phyloP scores from a whole-genome alignment of 768 basidiomycete species.

The Dendrothele bispora region DNA sequence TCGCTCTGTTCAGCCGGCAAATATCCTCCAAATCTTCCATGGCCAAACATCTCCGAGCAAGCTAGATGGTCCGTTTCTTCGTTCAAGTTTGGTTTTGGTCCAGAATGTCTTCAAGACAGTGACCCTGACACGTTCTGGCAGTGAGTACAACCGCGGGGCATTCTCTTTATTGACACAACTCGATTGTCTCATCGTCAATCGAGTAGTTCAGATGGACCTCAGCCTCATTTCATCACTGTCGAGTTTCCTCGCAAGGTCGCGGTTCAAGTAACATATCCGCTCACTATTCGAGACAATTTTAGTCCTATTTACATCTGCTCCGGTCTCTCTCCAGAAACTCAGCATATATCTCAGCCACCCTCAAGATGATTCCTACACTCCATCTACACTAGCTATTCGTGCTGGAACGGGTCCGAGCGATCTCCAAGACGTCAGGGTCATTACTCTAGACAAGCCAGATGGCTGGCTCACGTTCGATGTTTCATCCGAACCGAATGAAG shows the following conservation, averaged over 20 bases:
- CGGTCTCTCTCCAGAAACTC: conserved; percentile 78
- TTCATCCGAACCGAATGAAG: conserved; percentile 76
- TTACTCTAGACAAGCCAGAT: conserved; percentile 87
- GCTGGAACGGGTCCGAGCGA: conserved; percentile 92
- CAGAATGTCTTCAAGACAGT: conserved; percentile 86
- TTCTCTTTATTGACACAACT: neutral
- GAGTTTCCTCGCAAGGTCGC: conserved; percentile 90
- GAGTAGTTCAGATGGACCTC: conserved; percentile 86
- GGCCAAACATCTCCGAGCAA: conserved; percentile 84
- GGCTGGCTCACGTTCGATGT: conserved; percentile 93
- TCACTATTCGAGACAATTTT: too few species aligned
- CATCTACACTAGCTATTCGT: conserved; percentile 84
- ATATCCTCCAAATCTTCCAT: conserved; percentile 55
- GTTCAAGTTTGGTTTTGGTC: conserved; percentile 94
- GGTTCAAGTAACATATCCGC: conserved; percentile 59
- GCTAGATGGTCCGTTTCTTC: conserved; percentile 97
- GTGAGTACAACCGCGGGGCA: conserved; percentile 66
- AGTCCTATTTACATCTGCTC: too few species aligned
- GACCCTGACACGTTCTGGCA: conserved; percentile 98
- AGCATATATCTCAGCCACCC: conserved; percentile 79
- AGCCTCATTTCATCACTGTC: conserved; percentile 94
- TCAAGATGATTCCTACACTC: conserved; percentile 96
- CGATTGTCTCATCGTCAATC: neutral
- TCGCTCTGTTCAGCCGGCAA: conserved; percentile 21
- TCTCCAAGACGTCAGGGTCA: conserved; percentile 85